Conservation (phyloP, 2,329 filamentous ascomycete genomes). For the Aspergillus sp. region DNA sequence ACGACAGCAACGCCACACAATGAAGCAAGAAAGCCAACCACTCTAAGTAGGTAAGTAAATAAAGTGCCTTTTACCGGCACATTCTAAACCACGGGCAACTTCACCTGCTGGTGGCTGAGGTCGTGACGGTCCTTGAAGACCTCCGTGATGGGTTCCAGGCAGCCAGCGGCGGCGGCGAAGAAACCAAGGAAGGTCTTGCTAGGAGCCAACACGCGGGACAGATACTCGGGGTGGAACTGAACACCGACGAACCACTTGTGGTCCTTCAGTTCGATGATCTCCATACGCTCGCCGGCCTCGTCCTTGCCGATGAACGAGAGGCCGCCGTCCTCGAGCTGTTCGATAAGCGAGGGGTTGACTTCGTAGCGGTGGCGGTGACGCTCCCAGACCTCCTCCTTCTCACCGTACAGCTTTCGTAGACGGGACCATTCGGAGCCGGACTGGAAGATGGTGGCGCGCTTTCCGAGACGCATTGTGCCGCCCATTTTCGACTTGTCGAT, state of each 20-base stretch:
- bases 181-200: constrained; percentile 80
- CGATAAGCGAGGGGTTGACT: constrained; percentile 78
- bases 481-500: constrained; percentile 73
- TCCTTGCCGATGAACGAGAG: constrained; percentile 79
- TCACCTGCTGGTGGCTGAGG: constrained; percentile 14
- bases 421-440: constrained; percentile 73
- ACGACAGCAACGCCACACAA: background rate
- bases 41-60: background rate
- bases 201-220: constrained; percentile 71
- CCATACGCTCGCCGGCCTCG: constrained; percentile 74
- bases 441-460: constrained; percentile 74
- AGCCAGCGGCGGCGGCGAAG: constrained; percentile 72
- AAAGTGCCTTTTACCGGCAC: constrained; percentile 4
- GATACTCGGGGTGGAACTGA: constrained; percentile 87
- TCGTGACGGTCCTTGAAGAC: constrained; percentile 22
- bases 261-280: constrained; percentile 77
- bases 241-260: constrained; percentile 84
- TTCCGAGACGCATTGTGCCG: constrained; percentile 83
- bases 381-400: constrained; percentile 59
- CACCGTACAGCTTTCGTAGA: constrained; percentile 67
- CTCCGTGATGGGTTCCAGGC: constrained; percentile 49
- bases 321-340: constrained; percentile 65
- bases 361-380: constrained; percentile 88
- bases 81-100: constrained; percentile 4
- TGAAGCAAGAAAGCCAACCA: background rate